Conservation (phyloP, 2,329 filamentous ascomycete genomes). For the Clonostachys byssicola region DNA sequence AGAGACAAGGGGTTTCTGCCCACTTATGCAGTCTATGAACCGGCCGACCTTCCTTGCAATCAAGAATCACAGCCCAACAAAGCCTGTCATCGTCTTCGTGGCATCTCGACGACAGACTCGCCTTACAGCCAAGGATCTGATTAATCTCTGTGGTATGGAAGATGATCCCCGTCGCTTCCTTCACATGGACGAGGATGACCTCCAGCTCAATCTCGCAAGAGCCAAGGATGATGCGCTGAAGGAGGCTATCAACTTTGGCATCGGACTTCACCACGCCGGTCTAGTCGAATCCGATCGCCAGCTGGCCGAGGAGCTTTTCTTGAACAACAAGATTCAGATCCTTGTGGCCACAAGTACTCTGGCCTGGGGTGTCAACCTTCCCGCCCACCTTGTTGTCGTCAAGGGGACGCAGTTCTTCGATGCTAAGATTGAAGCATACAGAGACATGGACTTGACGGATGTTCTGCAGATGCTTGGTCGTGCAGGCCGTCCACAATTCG, state of each 20-base stretch:
- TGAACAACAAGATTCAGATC: constrained; percentile 97
- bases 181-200: constrained; percentile 89
- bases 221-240: constrained; percentile 91
- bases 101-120: constrained; percentile 92
- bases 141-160: constrained; percentile 98
- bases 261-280: constrained; percentile 94
- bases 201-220: constrained; percentile 79
- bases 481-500: constrained; percentile 93
- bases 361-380: constrained; percentile 97
- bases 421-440: constrained; percentile 95
- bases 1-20: constrained; percentile 90
- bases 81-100: constrained; percentile 97
- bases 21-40: constrained; percentile 99
- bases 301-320: constrained; percentile 87
- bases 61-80: constrained; percentile 92
- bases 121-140: constrained; percentile 90
- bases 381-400: constrained; percentile 93
- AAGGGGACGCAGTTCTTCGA: constrained; percentile 99
- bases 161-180: constrained; percentile 94
- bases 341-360: constrained; percentile 93
- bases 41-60: constrained; percentile 93
- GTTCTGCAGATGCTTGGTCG: constrained; percentile 97
- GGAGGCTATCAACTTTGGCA: constrained; percentile 95
- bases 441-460: constrained; percentile 98
- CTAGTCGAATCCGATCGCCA: constrained; percentile 92